A percentile compares a stretch with the other conserved stretches of the same genome.
Evolutionary conservation across 2,329 filamentous ascomycete species (phyloP).

Genomic region (Epichloe amarillans): DNA sequence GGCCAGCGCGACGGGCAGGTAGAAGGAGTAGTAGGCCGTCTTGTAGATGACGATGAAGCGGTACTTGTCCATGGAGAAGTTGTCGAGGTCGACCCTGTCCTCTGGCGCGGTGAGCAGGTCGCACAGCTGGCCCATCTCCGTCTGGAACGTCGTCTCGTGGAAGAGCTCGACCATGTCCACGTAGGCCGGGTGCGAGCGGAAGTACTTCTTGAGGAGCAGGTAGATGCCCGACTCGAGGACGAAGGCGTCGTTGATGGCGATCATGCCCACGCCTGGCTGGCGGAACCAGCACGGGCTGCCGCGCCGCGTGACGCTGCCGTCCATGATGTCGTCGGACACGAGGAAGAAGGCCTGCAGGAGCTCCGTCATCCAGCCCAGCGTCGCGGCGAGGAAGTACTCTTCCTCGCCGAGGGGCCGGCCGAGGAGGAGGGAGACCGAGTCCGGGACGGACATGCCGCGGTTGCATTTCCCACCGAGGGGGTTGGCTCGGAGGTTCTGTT

Average conservation of each 20-base stretch:
- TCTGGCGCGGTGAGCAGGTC: conserved; percentile 94
- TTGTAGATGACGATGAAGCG: conserved; percentile 99
- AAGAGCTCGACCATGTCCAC: conserved; percentile 89
- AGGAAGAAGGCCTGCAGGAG: conserved; percentile 98
- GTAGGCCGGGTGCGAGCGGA: conserved; percentile 76
- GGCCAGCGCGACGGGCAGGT: conserved; percentile 86
- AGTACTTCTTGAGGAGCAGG: conserved; percentile 83
- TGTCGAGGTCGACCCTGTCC: conserved; percentile 81
- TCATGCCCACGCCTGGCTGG: conserved; percentile 76
- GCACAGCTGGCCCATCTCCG: conserved; percentile 87
- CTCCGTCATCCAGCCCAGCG: conserved; percentile 95
- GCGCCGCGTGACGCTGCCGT: conserved; percentile 84
- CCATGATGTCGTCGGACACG: conserved; percentile 98
- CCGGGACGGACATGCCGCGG: conserved; percentile 93
- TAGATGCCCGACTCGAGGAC: conserved; percentile 90
- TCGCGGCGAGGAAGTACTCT: conserved; percentile 78
- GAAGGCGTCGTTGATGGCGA: conserved; percentile 97
- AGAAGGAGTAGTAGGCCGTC: conserved; percentile 98
- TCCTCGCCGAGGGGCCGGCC: conserved; percentile 56
- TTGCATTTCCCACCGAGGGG: conserved; percentile 94
- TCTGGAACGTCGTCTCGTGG: conserved; percentile 88
- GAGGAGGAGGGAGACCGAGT: conserved; percentile 73
- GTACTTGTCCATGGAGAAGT: conserved; percentile 94
- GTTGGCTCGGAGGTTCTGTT: conserved; percentile 70
- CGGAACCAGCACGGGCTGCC: conserved; percentile 96